Evolutionary conservation across 768 basidiomycete genomes (phyloP), one percentile per base, ranked within the genome.

Genomic region (Butyriboletus loyo): DNA sequence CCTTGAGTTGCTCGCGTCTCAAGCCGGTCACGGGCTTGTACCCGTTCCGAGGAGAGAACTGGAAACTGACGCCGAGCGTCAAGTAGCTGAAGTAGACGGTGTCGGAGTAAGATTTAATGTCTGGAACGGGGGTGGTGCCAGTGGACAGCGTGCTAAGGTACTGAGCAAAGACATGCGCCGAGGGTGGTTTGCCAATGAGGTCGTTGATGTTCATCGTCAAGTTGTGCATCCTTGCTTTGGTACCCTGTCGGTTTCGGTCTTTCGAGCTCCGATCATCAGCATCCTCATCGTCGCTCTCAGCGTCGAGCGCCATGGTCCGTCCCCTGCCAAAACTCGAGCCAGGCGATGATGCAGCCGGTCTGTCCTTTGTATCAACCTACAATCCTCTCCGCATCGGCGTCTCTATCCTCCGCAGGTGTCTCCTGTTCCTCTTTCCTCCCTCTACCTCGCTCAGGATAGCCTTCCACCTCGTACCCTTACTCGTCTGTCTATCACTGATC

Each of bases 51-150:
- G 92, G 91, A 22, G 76, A 58, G 73, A 87, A 95, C 59, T 87
- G 81, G 41, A 97, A 72, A 57, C 92, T 95, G 61, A 96, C 62
- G 11, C 95, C 95, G 28, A 95, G 76, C 1, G 77, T 30, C 63
- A 77, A 79, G 73, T 92, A 95, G 67, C 91, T 95, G 74, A 90
- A 81, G 75, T 94, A 98, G 57, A 92, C 83, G 8, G 81, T 80
- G 67, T 97, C 92, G 27, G 89, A 66, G 67, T 91, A 94, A 0
- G 83, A 75, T 66, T 90, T 92, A 69, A 92, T 72, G 59, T 89
- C 81, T 30, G 89, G 85, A 13, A 42, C 40, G 44, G 63, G 57
- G 19, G 55, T 47, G 15, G 54, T 42, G 19, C 54, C 55, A 11
- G 68, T 38, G 11, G 69, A 60, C 14, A 83, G 61, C 8, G 62